Conservation (phyloP, 179 eudicot species). For the Gypsophila paniculata region DNA sequence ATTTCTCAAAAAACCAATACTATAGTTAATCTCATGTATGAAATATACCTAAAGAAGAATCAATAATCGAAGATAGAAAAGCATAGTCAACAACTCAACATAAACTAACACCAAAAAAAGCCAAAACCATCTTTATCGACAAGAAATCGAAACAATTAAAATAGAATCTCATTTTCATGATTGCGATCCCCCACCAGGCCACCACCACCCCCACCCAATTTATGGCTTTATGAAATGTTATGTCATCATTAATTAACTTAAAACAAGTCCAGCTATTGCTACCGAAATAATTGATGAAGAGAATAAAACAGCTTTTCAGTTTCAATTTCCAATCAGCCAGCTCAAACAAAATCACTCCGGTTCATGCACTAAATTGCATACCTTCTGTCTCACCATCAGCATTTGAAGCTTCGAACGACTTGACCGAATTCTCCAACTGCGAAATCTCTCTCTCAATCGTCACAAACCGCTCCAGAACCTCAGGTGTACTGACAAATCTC, state of each 20-base stretch:
- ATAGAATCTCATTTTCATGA: not conserved
- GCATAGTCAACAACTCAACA: not conserved
- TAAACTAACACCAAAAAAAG: not conserved
- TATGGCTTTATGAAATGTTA: slow-evolving; percentile 14
- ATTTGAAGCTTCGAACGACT: slow-evolving; percentile 40
- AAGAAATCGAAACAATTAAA: not conserved
- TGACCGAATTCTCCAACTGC: slow-evolving; percentile 63
- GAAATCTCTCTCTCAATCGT: slow-evolving; percentile 65
- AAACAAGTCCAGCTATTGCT: slow-evolving; percentile 11
- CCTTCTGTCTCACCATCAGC: slow-evolving; percentile 42
- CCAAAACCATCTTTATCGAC: not conserved
- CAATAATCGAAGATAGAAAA: not conserved
- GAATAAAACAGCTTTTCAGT: not conserved
- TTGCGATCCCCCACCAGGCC: not conserved
- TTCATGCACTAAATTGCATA: slow-evolving; percentile 4
- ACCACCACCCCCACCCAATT: not conserved
- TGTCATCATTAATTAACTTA: slow-evolving; percentile 17
- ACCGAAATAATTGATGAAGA: not conserved
- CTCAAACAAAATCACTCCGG: not conserved
- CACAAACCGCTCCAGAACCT: slow-evolving; percentile 69
- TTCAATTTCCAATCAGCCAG: not conserved
- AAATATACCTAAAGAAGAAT: not conserved
- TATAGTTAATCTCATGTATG: not conserved
- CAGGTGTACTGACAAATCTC: slow-evolving; percentile 76
- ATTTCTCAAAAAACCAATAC: not conserved